Evolutionary conservation across 208 protist genomes (phyloP), one percentile per base, ranked within the genome.

Genomic region (Porcisia hertigi): DNA sequence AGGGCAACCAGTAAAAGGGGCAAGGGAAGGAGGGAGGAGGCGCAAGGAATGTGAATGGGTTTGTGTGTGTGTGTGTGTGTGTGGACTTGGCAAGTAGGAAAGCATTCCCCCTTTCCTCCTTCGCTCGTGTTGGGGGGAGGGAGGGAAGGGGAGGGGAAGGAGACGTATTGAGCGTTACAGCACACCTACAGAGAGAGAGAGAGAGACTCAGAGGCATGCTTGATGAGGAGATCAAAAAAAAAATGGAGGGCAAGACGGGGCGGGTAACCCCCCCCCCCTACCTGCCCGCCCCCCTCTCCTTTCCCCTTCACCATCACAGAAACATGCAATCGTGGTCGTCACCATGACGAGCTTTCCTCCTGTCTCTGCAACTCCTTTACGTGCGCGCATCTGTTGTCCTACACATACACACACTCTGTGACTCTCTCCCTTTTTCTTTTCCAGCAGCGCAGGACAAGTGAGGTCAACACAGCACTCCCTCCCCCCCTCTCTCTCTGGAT

Each of bases 351-450:
- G 47, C 47, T 12, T 52, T 52, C 47, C 30, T 52, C 11, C 11
- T 52, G 47, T 14, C 47, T 52, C 8, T 52, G 5, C 47, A 1
- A 12, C 11, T 52, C 8, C 47, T 52, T 52, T 52, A 52, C 11
- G 47, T 52, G 47, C 47, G 11, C 11, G 0, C 11, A 12, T 52
- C 8, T 52, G 47, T 52, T 12, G 47, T 12, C 47, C 57, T 23
- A 60, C 57, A 60, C 57, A 60, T 30, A 60, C 57, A 60, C 18
- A 60, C 57, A 60, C 57, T 20, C 57, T 23, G 59, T 43, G 30
- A 18, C 25, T 41, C 59, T 20, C 25, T 2, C 7, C 59, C 23
- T 25, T 39, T 11, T 25, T 36, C 18, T 65, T 36, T 43, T 65
- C 16, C 16, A 5, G 60, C 41, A 23, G 60, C 36, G 41, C 36